Percentiles rank a stretch among this genome's conserved stretches.
Conservation (phyloP, 352 stramenopile genomes). For the Phytophthora cryptogea region DNA sequence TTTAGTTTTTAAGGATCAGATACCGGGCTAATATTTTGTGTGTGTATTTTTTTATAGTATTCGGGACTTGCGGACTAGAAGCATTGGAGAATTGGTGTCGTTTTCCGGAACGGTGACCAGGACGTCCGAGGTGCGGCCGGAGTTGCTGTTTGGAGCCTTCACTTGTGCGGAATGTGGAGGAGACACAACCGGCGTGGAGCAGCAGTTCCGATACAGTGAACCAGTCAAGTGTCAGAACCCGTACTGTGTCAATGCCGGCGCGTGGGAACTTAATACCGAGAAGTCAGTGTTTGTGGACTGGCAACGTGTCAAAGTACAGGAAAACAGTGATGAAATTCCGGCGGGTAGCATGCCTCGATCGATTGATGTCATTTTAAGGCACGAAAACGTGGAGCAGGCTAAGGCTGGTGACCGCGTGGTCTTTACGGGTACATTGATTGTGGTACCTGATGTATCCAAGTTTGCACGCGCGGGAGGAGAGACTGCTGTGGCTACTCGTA, state of each 20-base stretch:
- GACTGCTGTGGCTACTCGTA: slow-evolving; percentile 60
- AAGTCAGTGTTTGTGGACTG: slow-evolving; percentile 98
- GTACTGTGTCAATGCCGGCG: slow-evolving; percentile 92
- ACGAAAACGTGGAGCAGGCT: slow-evolving; percentile 97
- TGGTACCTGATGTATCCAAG: slow-evolving; percentile 95
- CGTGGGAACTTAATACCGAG: slow-evolving; percentile 88
- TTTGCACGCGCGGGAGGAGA: slow-evolving; percentile 80
- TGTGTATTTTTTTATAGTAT: slow-evolving; percentile 64
- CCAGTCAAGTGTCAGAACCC: slow-evolving; percentile 97
- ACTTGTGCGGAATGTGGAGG: slow-evolving; percentile 95
- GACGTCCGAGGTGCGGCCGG: slow-evolving; percentile 97
- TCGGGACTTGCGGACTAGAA: slow-evolving; percentile 90
- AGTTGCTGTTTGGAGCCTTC: slow-evolving; percentile 96
- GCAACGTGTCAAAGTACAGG: slow-evolving; percentile 98
- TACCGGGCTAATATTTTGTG: slow-evolving; percentile 5
- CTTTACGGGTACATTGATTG: slow-evolving; percentile 95
- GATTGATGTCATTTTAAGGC: slow-evolving; percentile 97
- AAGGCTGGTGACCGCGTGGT: slow-evolving; percentile 96
- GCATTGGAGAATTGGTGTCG: slow-evolving; percentile 93
- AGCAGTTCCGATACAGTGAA: slow-evolving; percentile 98
- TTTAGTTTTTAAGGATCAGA: not conserved
- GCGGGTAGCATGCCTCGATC: slow-evolving; percentile 96
- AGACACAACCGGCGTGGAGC: slow-evolving; percentile 91
- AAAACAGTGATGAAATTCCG: slow-evolving; percentile 99
- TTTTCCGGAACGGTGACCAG: slow-evolving; percentile 97